Conservation (phyloP, 768 basidiomycete genomes). For the Royoungia palumana region DNA sequence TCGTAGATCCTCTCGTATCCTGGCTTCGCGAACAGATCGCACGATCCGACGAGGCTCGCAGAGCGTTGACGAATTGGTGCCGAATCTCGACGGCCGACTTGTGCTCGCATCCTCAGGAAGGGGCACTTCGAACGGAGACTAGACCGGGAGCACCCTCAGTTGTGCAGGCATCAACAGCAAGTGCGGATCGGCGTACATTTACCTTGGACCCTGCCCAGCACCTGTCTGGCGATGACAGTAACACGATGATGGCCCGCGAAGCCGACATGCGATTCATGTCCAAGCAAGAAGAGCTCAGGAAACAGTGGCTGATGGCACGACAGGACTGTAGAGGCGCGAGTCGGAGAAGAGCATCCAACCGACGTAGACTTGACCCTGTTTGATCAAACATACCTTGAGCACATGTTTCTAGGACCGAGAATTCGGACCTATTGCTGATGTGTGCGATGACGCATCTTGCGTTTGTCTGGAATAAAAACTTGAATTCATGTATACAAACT, state of each 20-base stretch:
- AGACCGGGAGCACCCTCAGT: neutral
- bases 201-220: neutral
- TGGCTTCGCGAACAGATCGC: slow-evolving; percentile 6
- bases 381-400: no score
- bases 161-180: neutral
- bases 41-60: slow-evolving; percentile 2
- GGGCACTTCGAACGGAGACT: neutral
- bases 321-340: neutral
- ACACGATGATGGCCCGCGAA: neutral
- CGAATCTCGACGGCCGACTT: neutral
- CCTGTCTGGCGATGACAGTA: neutral
- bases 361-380: neutral
- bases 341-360: neutral
- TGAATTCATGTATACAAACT: no score
- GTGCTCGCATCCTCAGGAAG: neutral
- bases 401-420: no score
- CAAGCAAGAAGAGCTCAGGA: slow-evolving; percentile 9
- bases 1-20: slow-evolving; percentile 10
- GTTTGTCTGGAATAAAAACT: neutral
- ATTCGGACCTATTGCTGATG: neutral
- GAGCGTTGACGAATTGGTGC: slow-evolving; percentile 13
- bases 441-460: neutral
- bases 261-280: neutral
- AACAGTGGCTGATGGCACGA: slow-evolving; percentile 7
- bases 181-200: neutral